Evolutionary conservation across 192 early-diverging fungal species (phyloP).

Genomic region (Allomyces arbusculus): DNA sequence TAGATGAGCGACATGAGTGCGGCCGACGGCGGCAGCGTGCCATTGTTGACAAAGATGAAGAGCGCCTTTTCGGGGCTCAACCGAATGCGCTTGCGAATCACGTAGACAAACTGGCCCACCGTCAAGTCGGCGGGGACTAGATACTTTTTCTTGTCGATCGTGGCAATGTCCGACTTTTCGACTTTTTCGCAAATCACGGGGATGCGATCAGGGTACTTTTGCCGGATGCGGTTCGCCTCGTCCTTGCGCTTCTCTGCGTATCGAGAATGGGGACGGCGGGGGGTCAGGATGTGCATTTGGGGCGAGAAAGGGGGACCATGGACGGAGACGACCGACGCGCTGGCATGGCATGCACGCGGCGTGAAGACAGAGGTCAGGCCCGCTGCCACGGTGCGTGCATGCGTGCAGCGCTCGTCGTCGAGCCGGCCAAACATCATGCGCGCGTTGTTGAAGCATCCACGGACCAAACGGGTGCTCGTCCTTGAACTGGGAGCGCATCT

Average conservation of each 20-base stretch:
- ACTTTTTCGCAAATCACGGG: slow-evolving; percentile 88
- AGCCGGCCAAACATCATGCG: no score
- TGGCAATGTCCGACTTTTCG: slow-evolving; percentile 89
- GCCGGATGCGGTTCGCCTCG: slow-evolving; percentile 86
- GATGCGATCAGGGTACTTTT: slow-evolving; percentile 86
- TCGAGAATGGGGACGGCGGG: background rate
- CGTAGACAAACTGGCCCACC: slow-evolving; percentile 94
- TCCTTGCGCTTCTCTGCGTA: slow-evolving; percentile 80
- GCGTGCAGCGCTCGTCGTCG: background rate
- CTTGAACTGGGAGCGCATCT: slow-evolving; percentile 80
- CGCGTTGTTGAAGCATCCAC: slow-evolving; percentile 4
- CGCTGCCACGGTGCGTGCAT: background rate
- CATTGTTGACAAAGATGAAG: slow-evolving; percentile 95
- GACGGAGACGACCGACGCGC: background rate
- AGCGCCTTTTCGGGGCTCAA: slow-evolving; percentile 93
- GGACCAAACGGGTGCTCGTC: slow-evolving; percentile 89
- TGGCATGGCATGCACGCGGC: background rate
- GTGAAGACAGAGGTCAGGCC: background rate
- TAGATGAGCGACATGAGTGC: slow-evolving; percentile 86
- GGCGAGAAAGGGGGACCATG: slow-evolving; percentile 1
- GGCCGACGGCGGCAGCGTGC: slow-evolving; percentile 80
- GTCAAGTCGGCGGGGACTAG: slow-evolving; percentile 90
- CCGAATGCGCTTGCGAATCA: slow-evolving; percentile 91
- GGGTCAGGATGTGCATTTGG: background rate
- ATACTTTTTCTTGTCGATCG: slow-evolving; percentile 98